Base-by-base conservation (phyloP, 176 grass and related monocot genomes). In the Carex littledalei region DNA sequence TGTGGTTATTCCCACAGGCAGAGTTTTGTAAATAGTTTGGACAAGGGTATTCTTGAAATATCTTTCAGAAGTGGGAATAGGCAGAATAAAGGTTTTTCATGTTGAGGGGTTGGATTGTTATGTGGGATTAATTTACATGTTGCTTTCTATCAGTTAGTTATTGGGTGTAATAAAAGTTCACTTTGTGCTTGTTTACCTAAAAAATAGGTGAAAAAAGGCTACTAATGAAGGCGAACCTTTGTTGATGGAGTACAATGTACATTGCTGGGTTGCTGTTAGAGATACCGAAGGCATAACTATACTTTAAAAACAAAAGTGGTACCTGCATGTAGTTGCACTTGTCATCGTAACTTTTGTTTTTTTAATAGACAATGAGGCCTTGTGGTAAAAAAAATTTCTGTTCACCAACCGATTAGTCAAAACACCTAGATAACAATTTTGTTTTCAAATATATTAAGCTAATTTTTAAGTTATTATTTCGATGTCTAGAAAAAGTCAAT, bases 21-120 rank as follows among this genome's bases (percentile, higher is more conserved):
- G 1, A 78, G 74, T 78, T 78, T 78, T 78, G 52, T 57, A 31
- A 78, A 56, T 78, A 78, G 50, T 78, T 78, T 15, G 52, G 52
- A 78, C 26, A 78, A 78, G 50, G 50, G 74, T 56, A 57, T 18
- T 56, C 15, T 16, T 78, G 74, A 17, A 78, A 56, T 78, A 34
- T 78, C 26, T 56, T 78, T 55, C 14, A 29, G 14, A 78, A 78
- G 26, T 56, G 47, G 8, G 41, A 75, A 50, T 78, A 78, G 52
- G 24, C 52, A 78, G 50, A 78, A 57, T 14, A 57, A 43, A 34
- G 24, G 34, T 32, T 18, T 1, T 54, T 76, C 47, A 31, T 76
- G 21, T 54, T 3, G 71, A 53, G 71, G 71, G 43, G n/a, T 20
- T 75, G 43, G 45, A 75, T 21, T 52, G 71, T 35, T 70, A 31